Evolutionary conservation across 768 basidiomycete species (phyloP), one percentile per base, ranked within the genome.

Genomic region (Rossbeevera mucosa): DNA sequence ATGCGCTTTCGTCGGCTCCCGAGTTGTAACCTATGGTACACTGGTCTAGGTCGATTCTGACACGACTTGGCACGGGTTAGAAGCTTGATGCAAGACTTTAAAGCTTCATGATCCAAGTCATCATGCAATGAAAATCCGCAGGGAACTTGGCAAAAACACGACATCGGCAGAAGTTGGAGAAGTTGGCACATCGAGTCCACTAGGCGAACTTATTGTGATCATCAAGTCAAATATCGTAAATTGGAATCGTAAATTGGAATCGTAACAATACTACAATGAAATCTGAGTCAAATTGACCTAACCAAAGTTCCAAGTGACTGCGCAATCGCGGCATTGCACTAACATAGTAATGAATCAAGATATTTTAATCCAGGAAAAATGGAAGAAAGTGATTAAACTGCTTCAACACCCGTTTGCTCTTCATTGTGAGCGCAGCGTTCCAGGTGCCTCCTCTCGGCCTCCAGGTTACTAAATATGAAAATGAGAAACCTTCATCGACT

Each of bases 371-470:
- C 7, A 28, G 8, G 22, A 29, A 40, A n/a, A 21, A 13, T 5
- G 4, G 42, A 1, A 41, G 44, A 1, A 29, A 29, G 4, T 42
- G 51, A 41, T 52, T 28, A 65, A 40, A 60, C 65, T 5, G 21
- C 40, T 14, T 56, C 45, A 12, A 6, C 24, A 16, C 41, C 44
- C 12, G 24, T 25, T 16, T 4, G 44, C 22, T 21, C 42, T 6
- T 9, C 51, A 38, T 40, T 48, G 6, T 29, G 38, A 24, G 13
- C 48, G 12, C 60, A 62, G 14, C n/a, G 26, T 6, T 53, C 44
- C 9, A 66, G 5, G 26, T 64, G 64, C 43, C 38, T 56, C 47
- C 28, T 62, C 49, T 53, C 54, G 31, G 44, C 50, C 16, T 44
- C 56, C 44, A 45, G 2, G 40, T 47, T 48, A 40, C 65, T 65